Base-by-base conservation (phyloP, 2,329 filamentous ascomycete species). In the Akanthomyces muscarius region DNA sequence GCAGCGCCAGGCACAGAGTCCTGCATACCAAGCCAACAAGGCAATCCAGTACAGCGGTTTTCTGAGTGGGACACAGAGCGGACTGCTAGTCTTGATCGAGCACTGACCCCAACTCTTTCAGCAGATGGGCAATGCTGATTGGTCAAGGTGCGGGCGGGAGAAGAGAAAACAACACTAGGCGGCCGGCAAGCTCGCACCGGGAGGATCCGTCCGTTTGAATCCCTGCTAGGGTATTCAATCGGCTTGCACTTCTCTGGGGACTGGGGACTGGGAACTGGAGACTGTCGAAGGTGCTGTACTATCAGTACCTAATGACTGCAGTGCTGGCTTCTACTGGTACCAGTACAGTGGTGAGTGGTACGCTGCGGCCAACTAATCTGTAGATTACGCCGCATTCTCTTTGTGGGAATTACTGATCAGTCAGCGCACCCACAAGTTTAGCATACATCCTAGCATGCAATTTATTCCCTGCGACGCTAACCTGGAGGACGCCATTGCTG, bases 101-200 rank as follows among this genome's bases (percentile, higher is more conserved):
- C 41, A 14, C 14, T 42, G 16, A 18, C 28, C 50, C 38, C n/a
- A 38, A 10, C n/a, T 3, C 18, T 8, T 14, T 16, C 25, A 30
- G 38, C 18, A 10, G 28, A 30, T 28, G 7, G 18, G 5, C 23
- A 2, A 3, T 8, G n/a, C 25, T 62, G 60, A 61, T 61, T 61
- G 58, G 58, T 41, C 30, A 13, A 0, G 14, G 14, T 5, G 4
- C 5, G 5, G 4, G 4, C n/a, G 58, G 30, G 60, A 33, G 30
- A 62, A 56, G 60, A 48, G 60, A 53, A 41, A 55, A 62, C 60
- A 56, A 56, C 18, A 38, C 60, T 55, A 62, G 36, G 36, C 44
- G 14, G 51, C 6, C 51, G 51, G 59, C 30, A 55, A 23, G 52
- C 21, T 47, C 52, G 51, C 60, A 16, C 59, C 33, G 51, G 38